Conservation (phyloP, 2,329 filamentous ascomycete genomes). For the Aquanectria penicillioides region DNA sequence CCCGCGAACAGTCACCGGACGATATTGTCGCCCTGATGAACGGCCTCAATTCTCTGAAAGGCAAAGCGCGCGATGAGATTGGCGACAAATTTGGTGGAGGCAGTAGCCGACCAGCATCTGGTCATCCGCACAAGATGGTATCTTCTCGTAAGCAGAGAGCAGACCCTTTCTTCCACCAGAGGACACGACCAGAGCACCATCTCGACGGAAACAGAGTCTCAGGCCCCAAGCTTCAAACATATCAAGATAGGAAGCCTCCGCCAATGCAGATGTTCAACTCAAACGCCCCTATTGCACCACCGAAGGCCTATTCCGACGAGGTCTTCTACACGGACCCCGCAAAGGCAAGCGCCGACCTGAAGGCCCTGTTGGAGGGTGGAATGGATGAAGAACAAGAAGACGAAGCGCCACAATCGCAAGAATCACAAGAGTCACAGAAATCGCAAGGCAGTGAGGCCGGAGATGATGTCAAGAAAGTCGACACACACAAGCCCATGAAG, state of each 20-base stretch:
- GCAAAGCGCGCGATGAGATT: conserved; percentile 29
- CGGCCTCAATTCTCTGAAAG: conserved; percentile 42
- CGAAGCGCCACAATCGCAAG: conserved; percentile 46
- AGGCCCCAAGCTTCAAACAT: conserved; percentile 59
- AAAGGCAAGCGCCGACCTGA: conserved; percentile 80
- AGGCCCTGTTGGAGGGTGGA: conserved; percentile 82
- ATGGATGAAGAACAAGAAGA: conserved; percentile 78
- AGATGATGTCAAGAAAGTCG: conserved; percentile 23
- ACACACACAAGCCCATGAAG: conserved; percentile 48
- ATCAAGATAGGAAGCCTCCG: conserved; percentile 58
- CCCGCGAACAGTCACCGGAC: conserved; percentile 43
- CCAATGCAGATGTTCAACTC: conserved; percentile 62
- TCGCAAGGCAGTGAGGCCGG: not conserved
- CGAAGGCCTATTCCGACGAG: conserved; percentile 50
- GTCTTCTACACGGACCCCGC: conserved; percentile 74
- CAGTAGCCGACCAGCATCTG: conserved; percentile 44
- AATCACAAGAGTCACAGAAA: conserved; percentile 11
- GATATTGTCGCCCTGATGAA: conserved; percentile 48
- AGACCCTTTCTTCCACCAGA: conserved; percentile 64
- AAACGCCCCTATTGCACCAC: conserved; percentile 26
- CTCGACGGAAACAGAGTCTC: conserved; percentile 57
- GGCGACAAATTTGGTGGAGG: conserved; percentile 21
- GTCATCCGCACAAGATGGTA: conserved; percentile 55
- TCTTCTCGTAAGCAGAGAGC: conserved; percentile 66
- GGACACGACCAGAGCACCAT: conserved; percentile 67